Percentiles rank a stretch among this genome's conserved stretches.
Evolutionary conservation across 768 basidiomycete genomes (phyloP).

Genomic region (Leucosporidium creatinivorum): DNA sequence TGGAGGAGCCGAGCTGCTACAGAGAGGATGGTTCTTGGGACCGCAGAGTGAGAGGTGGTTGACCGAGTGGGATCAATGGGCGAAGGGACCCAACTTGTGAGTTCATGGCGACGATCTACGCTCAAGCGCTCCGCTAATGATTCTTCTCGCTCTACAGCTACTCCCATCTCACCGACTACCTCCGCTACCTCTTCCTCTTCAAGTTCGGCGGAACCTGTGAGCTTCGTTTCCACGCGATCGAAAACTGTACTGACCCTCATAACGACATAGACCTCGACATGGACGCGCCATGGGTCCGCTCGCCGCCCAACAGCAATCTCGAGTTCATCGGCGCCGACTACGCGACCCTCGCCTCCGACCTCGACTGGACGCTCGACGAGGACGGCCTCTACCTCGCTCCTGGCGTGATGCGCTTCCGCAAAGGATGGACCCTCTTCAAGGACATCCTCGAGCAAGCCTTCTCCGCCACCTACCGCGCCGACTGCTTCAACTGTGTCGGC

Average conservation of each 20-base stretch:
- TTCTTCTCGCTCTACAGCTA: slow-evolving; percentile 2
- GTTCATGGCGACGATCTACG: not conserved
- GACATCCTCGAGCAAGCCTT: slow-evolving; percentile 26
- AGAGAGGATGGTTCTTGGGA: slow-evolving; percentile 24
- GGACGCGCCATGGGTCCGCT: slow-evolving; percentile 27
- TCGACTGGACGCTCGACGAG: slow-evolving; percentile 33
- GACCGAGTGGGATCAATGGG: slow-evolving; percentile 25
- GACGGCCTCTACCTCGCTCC: slow-evolving; percentile 28
- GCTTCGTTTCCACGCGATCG: not conserved
- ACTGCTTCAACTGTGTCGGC: slow-evolving; percentile 27
- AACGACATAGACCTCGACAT: slow-evolving; percentile 20
- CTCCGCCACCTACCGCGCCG: slow-evolving; percentile 15
- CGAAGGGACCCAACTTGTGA: slow-evolving; percentile 24
- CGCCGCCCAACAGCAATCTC: slow-evolving; percentile 24
- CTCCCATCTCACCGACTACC: slow-evolving; percentile 28
- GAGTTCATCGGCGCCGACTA: slow-evolving; percentile 28
- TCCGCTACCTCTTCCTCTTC: slow-evolving; percentile 29
- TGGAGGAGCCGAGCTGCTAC: slow-evolving; percentile 16
- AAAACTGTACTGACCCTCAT: not conserved
- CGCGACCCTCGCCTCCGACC: slow-evolving; percentile 19
- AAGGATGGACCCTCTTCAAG: slow-evolving; percentile 26
- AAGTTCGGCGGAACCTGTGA: slow-evolving; percentile 29
- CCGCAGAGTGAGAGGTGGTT: slow-evolving; percentile 24
- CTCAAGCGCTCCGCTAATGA: not conserved
- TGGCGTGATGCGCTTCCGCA: slow-evolving; percentile 21